Base-by-base conservation (phyloP, 2,329 filamentous ascomycete genomes). In the Scedosporium minutisporum region DNA sequence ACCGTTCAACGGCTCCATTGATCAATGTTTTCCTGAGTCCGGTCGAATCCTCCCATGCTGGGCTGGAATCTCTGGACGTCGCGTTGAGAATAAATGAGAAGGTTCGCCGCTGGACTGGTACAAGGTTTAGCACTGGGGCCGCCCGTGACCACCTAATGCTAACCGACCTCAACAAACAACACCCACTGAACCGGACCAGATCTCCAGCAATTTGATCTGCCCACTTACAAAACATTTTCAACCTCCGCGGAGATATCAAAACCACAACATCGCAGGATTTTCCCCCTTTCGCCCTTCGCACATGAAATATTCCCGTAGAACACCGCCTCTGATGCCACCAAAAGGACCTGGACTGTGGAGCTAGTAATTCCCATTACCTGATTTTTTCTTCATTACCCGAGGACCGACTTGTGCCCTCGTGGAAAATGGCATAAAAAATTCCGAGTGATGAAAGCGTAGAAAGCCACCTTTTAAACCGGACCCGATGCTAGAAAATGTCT, bases 161-260 rank as follows among this genome's bases (percentile, higher is more conserved):
- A 14, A 10, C 12, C 12, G 33, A 14, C 10, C 33, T 14, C 33
- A 38, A 38, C 33, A 38, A 38, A 38, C 33, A 38, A 12, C 2
- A 10, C 10, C 33, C 33, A 38, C 33, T 38, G 33, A 38, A 51
- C 9, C 12, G 46, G 21, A 21, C 16, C 46, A 9, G n/a, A 14
- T 48, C 42, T 27, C 33, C 33, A 38, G 33, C 33, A 6, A 38
- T 38, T 38, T 14, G 18, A 55, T 27, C 51, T 27, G 51, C 51
- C 51, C 23, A 48, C 18, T 48, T 48, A 21, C 44, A 48, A 48
- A 48, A 48, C 6, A 14, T 23, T 58, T 38, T 7, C 16, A 58
- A 23, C 23, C 55, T 58, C 55, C 55, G 55, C 55, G 55, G 55
- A 58, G 55, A 33, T 58, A 23, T 58, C 51, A 27, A 55, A 23